Percentiles rank a stretch among this genome's conserved stretches.
Evolutionary conservation across 805 yeast genomes (phyloP).

Genomic region (Clavispora vitiphila): DNA sequence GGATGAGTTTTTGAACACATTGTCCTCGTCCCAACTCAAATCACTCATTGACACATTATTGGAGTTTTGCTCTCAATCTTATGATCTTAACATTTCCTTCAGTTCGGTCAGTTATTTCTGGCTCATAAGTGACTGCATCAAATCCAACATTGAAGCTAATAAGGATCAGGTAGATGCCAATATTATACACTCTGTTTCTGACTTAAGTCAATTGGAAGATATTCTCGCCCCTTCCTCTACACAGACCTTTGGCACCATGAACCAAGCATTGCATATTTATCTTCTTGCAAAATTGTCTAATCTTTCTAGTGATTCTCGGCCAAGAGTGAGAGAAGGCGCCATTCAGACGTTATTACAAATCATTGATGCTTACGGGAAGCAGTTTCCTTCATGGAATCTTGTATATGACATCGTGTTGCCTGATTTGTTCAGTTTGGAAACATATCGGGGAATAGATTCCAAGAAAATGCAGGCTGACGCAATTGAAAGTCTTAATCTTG

Average conservation of each 20-base stretch:
- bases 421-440: slow-evolving; percentile 35
- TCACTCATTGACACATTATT: slow-evolving; percentile 66
- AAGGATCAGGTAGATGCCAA: background rate
- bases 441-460: slow-evolving; percentile 5
- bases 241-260: slow-evolving; percentile 2
- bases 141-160: slow-evolving; percentile 9
- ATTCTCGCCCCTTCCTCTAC: slow-evolving; percentile 2
- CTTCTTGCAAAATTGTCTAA: slow-evolving; percentile 51
- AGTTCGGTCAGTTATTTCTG: slow-evolving; percentile 90
- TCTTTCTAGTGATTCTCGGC: slow-evolving; percentile 59
- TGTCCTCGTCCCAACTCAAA: slow-evolving; percentile 64
- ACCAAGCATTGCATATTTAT: slow-evolving; percentile 52
- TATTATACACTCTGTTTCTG: slow-evolving; percentile 1
- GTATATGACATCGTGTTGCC: slow-evolving; percentile 61
- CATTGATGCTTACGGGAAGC: slow-evolving; percentile 22
- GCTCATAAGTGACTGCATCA: slow-evolving; percentile 75
- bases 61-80: slow-evolving; percentile 64
- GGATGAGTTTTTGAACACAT: slow-evolving; percentile 72
- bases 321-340: slow-evolving; percentile 86
- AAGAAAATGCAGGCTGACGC: slow-evolving; percentile 32
- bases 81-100: slow-evolving; percentile 82
- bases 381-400: slow-evolving; percentile 59
- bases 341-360: slow-evolving; percentile 84
- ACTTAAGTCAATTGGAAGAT: slow-evolving; percentile 5
- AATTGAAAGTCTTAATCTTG: slow-evolving; percentile 58